A percentile compares a stretch with the other conserved stretches of the same genome.
Conservation (phyloP, 345 rosid genomes). For the Gossypium herbaceum region DNA sequence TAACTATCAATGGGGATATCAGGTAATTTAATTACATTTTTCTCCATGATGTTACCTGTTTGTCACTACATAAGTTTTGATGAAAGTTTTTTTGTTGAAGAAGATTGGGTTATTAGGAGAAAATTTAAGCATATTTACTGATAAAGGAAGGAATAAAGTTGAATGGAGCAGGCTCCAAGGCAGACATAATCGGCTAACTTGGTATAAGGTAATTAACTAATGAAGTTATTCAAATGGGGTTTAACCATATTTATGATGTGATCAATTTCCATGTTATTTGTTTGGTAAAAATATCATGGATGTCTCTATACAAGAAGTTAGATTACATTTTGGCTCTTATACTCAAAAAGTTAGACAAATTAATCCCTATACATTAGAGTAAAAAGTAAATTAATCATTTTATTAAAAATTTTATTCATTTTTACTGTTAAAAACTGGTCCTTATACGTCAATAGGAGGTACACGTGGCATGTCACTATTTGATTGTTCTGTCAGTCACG, state of each 20-base stretch:
- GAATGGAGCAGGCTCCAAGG: constrained; percentile 32
- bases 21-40: constrained; percentile 30
- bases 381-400: too few species aligned
- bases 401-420: too few species aligned
- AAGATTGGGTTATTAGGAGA: constrained; percentile 58
- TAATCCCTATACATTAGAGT: too few species aligned
- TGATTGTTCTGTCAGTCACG: too few species aligned
- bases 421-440: too few species aligned
- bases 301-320: too few species aligned
- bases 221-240: neutral
- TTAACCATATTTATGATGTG: neutral
- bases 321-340: too few species aligned
- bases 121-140: constrained; percentile 31
- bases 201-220: constrained; percentile 51
- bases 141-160: constrained; percentile 23
- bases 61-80: neutral
- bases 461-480: too few species aligned
- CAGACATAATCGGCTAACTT: constrained; percentile 28
- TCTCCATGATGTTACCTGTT: neutral
- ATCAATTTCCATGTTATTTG: neutral
- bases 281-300: too few species aligned
- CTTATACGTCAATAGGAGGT: too few species aligned
- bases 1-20: constrained; percentile 50
- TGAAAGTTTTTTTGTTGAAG: neutral
- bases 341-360: too few species aligned